Evolutionary conservation across 2,329 filamentous ascomycete genomes (phyloP), one percentile per base, ranked within the genome.

Genomic region (Epichloe gansuensis): DNA sequence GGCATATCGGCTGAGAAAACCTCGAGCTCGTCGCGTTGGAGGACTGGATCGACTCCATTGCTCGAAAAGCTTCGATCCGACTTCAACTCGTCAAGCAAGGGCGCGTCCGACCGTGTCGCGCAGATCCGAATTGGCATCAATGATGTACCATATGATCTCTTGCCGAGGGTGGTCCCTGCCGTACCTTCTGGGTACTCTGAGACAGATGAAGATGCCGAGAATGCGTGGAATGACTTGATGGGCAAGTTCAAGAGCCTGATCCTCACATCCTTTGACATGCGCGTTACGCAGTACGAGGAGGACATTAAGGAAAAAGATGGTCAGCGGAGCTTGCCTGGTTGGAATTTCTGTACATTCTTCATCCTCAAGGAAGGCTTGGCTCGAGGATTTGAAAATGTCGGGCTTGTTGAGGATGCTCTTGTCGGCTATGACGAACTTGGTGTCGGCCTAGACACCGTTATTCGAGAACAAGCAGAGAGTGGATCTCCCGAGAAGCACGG

Each of bases 271-370:
- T 98, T 98, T 64, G 91, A 97, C 68, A 76, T 84, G 59, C 81
- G 93, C 8, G 93, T 98, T 1, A 82, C 80, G 21, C 91, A 97
- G 61, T 98, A 98, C 65, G 93, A 98, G 67, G 90, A 96, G 54
- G 93, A 98, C 59, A 95, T 98, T 59, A 86, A 88, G 56, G 93
- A 96, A 66, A 93, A 90, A 63, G 91, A 97, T 60, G 80, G 84
- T 0, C 90, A 97, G 65, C 79, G 91, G 46, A 83, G 75, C 36
- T 71, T 98, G 17, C 93, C 93, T 0, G 93, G 93, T 0, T 98
- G 93, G 93, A 98, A 98, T 63, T 98, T 98, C 64, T 97, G 93
- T 68, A 98, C 93, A 0, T 98, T 98, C 65, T 98, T 98, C 65
- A 90, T 98, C 15, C 75, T 98, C 8, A 98, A 98, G 63, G 93